Percentiles rank a stretch among this genome's conserved stretches.
These are phyloP conservation scores for Aphanomyces stellatus DNA, from an alignment of 352 stramenopile genomes.

Conservation along the genomic window DNA sequence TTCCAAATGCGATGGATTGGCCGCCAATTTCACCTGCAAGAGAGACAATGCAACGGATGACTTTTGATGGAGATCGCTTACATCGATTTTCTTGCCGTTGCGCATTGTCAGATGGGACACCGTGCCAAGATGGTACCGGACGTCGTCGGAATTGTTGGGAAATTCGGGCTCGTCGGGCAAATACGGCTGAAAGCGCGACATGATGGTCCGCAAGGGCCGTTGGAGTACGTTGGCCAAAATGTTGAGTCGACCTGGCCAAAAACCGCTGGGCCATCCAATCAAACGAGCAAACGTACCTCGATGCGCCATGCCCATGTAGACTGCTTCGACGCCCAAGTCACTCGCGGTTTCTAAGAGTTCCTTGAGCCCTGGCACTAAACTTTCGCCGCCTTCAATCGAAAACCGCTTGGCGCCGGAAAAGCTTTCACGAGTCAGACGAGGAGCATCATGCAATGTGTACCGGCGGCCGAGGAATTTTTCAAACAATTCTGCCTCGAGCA, in stretches of 20 bases:
- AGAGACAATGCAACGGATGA: not conserved
- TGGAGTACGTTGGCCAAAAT: constrained; percentile 98
- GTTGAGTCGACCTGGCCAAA: constrained; percentile 82
- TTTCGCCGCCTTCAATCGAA: constrained; percentile 96
- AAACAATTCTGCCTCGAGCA: constrained; percentile 95
- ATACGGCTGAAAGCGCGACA: constrained; percentile 81
- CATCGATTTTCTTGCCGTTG: constrained; percentile 49
- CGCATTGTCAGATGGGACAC: constrained; percentile 60
- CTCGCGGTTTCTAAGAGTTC: constrained; percentile 92
- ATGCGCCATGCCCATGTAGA: constrained; percentile 99
- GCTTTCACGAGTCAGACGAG: not conserved
- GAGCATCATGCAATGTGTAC: constrained; percentile 61
- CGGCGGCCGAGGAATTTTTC: constrained; percentile 97
- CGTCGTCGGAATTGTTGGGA: constrained; percentile 83
- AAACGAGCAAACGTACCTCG: constrained; percentile 43
- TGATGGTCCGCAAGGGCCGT: constrained; percentile 94
- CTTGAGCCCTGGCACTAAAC: constrained; percentile 92
- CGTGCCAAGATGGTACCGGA: constrained; percentile 82
- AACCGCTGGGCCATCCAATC: too few relatives aligned
- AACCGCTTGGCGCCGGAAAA: constrained; percentile 95
- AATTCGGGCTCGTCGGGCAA: constrained; percentile 77
- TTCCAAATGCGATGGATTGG: constrained; percentile 99
- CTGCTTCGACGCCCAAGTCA: constrained; percentile 93
- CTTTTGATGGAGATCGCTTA: not conserved
- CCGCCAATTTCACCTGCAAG: constrained; percentile 74